phyloP scores from a whole-genome alignment of 768 basidiomycete species.

The Leccinum incarnatum region DNA sequence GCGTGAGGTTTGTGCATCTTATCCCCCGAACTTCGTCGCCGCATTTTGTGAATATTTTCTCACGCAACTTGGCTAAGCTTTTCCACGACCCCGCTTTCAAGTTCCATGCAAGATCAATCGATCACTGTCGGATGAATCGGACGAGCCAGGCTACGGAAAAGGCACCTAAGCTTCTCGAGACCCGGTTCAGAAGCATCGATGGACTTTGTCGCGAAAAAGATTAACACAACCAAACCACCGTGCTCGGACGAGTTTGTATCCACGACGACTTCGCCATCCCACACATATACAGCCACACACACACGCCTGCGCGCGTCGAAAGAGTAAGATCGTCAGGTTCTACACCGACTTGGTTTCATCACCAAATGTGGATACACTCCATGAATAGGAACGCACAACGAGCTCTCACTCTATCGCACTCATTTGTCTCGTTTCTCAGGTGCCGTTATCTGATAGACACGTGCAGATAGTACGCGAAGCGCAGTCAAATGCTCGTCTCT shows the following conservation, averaged over 20 bases:
- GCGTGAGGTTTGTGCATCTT: background rate
- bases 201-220: background rate
- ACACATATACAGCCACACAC: background rate
- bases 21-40: background rate
- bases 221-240: background rate
- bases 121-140: background rate
- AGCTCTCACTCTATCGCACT: background rate
- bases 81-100: background rate
- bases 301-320: background rate
- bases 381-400: background rate
- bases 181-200: background rate
- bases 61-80: background rate
- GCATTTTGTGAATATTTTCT: background rate
- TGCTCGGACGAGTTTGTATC: background rate
- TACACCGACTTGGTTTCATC: background rate
- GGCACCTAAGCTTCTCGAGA: background rate
- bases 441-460: background rate
- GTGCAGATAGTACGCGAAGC: background rate
- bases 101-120: background rate
- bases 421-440: background rate
- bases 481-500: background rate
- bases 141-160: background rate
- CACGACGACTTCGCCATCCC: background rate
- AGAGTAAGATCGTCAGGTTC: background rate
- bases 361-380: background rate